Base-by-base conservation (phyloP, 257 asterid species). In the Nicotiana benthamiana region DNA sequence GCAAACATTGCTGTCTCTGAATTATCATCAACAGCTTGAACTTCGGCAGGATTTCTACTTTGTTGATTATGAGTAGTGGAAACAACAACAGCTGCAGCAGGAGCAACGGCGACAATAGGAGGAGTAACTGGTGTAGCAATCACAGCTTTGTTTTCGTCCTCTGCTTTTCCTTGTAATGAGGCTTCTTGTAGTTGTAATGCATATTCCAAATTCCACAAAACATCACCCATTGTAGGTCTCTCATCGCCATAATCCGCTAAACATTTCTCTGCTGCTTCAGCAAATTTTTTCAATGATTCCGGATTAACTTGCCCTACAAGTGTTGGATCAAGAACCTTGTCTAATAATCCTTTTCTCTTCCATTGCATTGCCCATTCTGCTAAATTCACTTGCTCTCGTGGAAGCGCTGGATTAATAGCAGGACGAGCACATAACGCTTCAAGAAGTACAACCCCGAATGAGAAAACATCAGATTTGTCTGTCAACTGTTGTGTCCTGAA, bases 1-100 rank as follows among this genome's bases (percentile, higher is more conserved):
- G 93, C 89, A 79, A 91, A 90, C 88, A 89, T 88, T 17, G 90
- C 92, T 6, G 92, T 86, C 22, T 87, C 92, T 0, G 94, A 91
- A 77, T 89, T 91, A n/a, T 91, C 94, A 75, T 83, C 90, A 26
- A 85, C 54, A 16, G 43, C 87, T 28, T 79, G 80, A 66, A 66
- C 84, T 46, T 83, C 82, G 24, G 79, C 76, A 8, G 86, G 78
- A 30, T 20, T 80, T 20, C 13, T 20, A 5, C 36, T 81, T 34
- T 56, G 81, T 75, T 10, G 56, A 16, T 51, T 72, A 8, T 82
- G 86, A 4, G 79, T 36, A 11, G 24, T 46, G 59, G 59, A 40
- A 9, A 34, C 40, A 7, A 43, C 65, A 3, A 70, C 80, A 1
- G 82, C 18, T 11, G 56, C 18, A 51, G 56, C 6, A 11, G n/a